A percentile compares a stretch with the other conserved stretches of the same genome.
Evolutionary conservation across 225 moss, liverwort and hornwort genomes (phyloP).

Genomic region (Asterella californica): DNA sequence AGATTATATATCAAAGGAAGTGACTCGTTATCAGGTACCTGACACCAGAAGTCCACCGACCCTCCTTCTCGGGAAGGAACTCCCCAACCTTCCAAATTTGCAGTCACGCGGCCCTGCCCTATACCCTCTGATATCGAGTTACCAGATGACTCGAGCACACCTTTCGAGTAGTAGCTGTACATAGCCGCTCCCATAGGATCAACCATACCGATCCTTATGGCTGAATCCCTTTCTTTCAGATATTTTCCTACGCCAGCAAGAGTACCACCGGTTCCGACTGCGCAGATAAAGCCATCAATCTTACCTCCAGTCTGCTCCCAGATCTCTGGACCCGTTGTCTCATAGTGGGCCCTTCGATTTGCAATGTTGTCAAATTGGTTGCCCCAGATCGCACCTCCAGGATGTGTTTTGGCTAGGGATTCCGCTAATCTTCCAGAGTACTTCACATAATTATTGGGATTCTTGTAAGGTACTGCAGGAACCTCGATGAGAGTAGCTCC

Average conservation of each 20-base stretch:
- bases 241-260: slow-evolving; percentile 87
- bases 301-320: slow-evolving; percentile 93
- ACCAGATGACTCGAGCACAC: slow-evolving; percentile 83
- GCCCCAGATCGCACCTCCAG: slow-evolving; percentile 77
- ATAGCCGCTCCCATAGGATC: slow-evolving; percentile 98
- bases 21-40: slow-evolving; percentile 89
- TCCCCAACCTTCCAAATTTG: slow-evolving; percentile 77
- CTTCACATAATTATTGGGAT: slow-evolving; percentile 88
- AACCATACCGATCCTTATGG: slow-evolving; percentile 73
- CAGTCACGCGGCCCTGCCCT: slow-evolving; percentile 92
- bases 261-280: slow-evolving; percentile 93
- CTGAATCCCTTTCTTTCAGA: slow-evolving; percentile 71
- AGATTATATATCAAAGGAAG: slow-evolving; percentile 85
- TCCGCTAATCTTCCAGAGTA: slow-evolving; percentile 90
- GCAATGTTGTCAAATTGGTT: slow-evolving; percentile 75
- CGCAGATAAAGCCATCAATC: slow-evolving; percentile 87
- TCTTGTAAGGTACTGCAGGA: slow-evolving; percentile 92
- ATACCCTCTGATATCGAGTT: slow-evolving; percentile 96
- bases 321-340: slow-evolving; percentile 92
- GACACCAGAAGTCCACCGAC: slow-evolving; percentile 87
- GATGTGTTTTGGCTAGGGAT: slow-evolving; percentile 67
- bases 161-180: slow-evolving; percentile 81
- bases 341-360: slow-evolving; percentile 82
- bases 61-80: slow-evolving; percentile 74
- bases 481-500: slow-evolving; percentile 93